These are phyloP conservation scores for Pseudofabraea citricarpa DNA, from an alignment of 2,329 filamentous ascomycete species.

Conservation along the genomic window DNA sequence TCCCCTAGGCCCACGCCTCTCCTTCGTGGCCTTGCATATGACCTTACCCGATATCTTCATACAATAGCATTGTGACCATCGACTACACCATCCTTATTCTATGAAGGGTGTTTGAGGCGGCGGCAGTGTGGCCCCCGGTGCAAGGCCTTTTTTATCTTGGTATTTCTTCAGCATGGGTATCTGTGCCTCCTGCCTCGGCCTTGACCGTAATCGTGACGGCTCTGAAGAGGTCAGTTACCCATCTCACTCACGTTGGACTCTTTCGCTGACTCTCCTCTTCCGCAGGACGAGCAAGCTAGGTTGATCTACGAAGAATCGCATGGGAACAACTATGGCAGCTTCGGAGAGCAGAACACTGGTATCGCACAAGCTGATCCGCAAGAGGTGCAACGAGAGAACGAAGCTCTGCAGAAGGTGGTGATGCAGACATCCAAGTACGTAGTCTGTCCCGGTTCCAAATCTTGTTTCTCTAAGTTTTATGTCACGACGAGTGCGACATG, in stretches of 20 bases:
- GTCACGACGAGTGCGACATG: too few species aligned
- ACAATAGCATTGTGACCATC: too few species aligned
- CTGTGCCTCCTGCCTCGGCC: conserved; percentile 57
- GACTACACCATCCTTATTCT: too few species aligned
- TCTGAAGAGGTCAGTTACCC: conserved; percentile 46
- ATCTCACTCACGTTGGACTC: conserved; percentile 5
- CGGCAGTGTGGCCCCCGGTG: neutral
- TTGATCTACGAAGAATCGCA: conserved; percentile 58
- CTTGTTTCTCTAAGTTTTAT: too few species aligned
- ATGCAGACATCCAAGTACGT: conserved; percentile 59
- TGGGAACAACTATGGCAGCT: conserved; percentile 57
- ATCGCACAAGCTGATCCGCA: conserved; percentile 51
- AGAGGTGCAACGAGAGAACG: conserved; percentile 59
- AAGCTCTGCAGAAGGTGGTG: conserved; percentile 59
- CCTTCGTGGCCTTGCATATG: too few species aligned
- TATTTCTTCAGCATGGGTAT: conserved; percentile 54
- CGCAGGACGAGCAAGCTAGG: conserved; percentile 35
- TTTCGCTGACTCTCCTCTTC: neutral
- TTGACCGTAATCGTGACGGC: conserved; percentile 39
- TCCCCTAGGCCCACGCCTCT: too few species aligned
- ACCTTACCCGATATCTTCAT: too few species aligned
- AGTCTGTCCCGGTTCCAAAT: conserved; percentile 8
- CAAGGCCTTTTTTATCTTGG: too few species aligned
- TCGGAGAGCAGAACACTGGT: conserved; percentile 50
- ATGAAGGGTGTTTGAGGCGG: too few species aligned